phyloP scores from a whole-genome alignment of 2,329 filamentous ascomycete genomes.

The Malbranchea zuffiana region DNA sequence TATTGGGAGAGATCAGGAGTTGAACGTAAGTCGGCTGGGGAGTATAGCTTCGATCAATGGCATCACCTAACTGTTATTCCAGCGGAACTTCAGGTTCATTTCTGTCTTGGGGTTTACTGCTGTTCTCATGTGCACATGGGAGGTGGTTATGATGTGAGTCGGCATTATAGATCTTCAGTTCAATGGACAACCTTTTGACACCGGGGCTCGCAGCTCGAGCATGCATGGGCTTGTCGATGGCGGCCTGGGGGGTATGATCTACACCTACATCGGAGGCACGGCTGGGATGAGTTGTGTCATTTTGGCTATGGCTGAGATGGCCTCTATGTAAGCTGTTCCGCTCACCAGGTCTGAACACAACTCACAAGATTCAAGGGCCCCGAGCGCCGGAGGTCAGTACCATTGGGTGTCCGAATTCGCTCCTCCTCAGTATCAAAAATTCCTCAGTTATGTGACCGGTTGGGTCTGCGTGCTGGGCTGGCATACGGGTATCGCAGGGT shows the following conservation, averaged over 20 bases:
- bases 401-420: slow-evolving; percentile 30
- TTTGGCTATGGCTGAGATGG: slow-evolving; percentile 12
- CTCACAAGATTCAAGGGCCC: slow-evolving; percentile 23
- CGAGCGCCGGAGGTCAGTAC: slow-evolving; percentile 29
- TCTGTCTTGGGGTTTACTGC: slow-evolving; percentile 27
- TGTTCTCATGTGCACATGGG: slow-evolving; percentile 15
- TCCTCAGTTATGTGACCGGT: slow-evolving; percentile 24
- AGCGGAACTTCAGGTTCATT: slow-evolving; percentile 28
- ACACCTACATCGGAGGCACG: slow-evolving; percentile 12
- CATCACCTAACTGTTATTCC: slow-evolving; percentile 7
- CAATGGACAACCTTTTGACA: not conserved
- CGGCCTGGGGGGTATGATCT: slow-evolving; percentile 11
- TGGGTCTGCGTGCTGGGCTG: slow-evolving; percentile 25
- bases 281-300: slow-evolving; percentile 16
- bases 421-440: slow-evolving; percentile 24
- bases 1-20: slow-evolving; percentile 25
- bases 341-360: slow-evolving; percentile 5
- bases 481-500: slow-evolving; percentile 21
- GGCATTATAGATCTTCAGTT: not conserved
- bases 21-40: slow-evolving; percentile 18
- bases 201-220: slow-evolving; percentile 5
- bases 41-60: not conserved
- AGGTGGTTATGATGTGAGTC: slow-evolving; percentile 12
- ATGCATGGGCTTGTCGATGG: slow-evolving; percentile 9
- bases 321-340: slow-evolving; percentile 11